phyloP scores from a whole-genome alignment of 1,284 basidiomycete species.

The Albatrellus sp. region DNA sequence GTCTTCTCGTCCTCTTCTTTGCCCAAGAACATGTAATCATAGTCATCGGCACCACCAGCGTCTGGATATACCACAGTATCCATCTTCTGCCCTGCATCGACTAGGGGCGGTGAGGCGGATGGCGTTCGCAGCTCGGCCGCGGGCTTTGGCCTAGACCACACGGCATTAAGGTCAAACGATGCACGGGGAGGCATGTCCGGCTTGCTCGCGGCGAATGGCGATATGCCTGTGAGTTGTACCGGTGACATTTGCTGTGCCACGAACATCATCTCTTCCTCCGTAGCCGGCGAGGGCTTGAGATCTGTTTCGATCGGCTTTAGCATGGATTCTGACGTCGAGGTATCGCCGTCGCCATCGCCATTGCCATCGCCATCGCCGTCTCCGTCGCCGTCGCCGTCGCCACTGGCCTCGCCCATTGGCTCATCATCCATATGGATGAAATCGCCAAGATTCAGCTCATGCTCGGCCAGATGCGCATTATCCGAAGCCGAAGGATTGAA shows the following conservation, averaged over 20 bases:
- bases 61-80: slow-evolving; percentile 21
- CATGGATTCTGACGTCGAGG: not conserved
- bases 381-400: not conserved
- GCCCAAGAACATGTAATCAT: slow-evolving; percentile 71
- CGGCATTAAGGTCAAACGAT: slow-evolving; percentile 58
- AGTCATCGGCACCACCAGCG: slow-evolving; percentile 42
- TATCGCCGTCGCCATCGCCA: no score
- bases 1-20: slow-evolving; percentile 32
- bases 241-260: slow-evolving; percentile 1
- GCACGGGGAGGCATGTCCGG: slow-evolving; percentile 27
- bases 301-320: slow-evolving; percentile 6
- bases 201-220: slow-evolving; percentile 40
- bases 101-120: slow-evolving; percentile 14
- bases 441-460: slow-evolving; percentile 61
- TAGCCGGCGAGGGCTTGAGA: not conserved
- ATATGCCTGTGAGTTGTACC: slow-evolving; percentile 21
- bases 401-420: slow-evolving; percentile 14
- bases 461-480: slow-evolving; percentile 28
- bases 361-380: not conserved
- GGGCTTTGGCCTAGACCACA: slow-evolving; percentile 37
- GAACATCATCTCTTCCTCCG: not conserved
- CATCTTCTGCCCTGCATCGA: slow-evolving; percentile 23
- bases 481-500: slow-evolving; percentile 34
- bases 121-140: slow-evolving; percentile 3
- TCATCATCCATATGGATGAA: slow-evolving; percentile 73